Base-by-base conservation (phyloP, 1,139 yeast species). In the Taphrina deformans region DNA sequence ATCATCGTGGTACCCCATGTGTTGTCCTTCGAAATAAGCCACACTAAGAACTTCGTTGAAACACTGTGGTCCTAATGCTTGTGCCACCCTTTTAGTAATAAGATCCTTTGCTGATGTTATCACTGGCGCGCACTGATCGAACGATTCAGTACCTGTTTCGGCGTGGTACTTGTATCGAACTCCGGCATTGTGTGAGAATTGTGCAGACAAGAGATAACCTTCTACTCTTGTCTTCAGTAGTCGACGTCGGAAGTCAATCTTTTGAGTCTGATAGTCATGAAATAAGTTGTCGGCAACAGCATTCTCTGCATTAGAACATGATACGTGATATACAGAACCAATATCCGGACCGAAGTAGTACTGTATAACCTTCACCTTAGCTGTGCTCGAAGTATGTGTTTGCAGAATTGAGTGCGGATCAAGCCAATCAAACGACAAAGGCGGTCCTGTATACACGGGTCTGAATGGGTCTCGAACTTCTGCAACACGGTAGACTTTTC, bases 41-140 rank as follows among this genome's bases (percentile, higher is more conserved):
- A 58, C 38, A 14, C 64, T 58, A n/a, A 63, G 64, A 7, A 63
- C 29, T 29, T 63, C 66, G 27, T 63, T 63, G 41, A 63, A 63
- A 3, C 48, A 16, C 9, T 26, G 21, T 4, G 14, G 16, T 12
- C 24, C 41, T 14, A 16, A 18, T 16, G 31, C 64, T 16, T 18
- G 23, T 4, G 51, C 48, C 12, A 38, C 24, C n/a, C 40, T 26
- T 16, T 24, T 26, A 9, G 45, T 44, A 9, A 63, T 26, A 16
- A 33, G 35, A 14, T 40, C 44, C 27, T 46, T 31, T n/a, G 58
- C 59, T 26, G 35, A 24, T 5, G 23, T 3, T 6, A 63, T 48
- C 10, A 51, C 66, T 9, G 52, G 24, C 4, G 66, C 58, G 23
- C 52, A 35, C 5, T 45, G 29, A 6, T 24, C 21, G 24, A 63